Base-by-base conservation (phyloP, 2,329 filamentous ascomycete species). In the Phaeosphaeriaceae sp. region DNA sequence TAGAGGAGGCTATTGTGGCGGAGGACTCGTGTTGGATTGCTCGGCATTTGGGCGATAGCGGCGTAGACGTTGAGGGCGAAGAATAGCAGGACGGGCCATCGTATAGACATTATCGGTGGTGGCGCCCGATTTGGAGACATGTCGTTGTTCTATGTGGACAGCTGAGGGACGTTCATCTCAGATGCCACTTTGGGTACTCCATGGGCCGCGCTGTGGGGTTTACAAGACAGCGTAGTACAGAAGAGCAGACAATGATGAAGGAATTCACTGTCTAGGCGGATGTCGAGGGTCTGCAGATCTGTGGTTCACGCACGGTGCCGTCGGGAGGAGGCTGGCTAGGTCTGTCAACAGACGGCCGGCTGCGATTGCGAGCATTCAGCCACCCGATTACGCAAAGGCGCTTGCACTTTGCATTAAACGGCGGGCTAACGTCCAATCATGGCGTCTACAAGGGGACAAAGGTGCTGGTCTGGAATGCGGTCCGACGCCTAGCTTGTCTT, bases 21-120 rank as follows among this genome's bases (percentile, higher is more conserved):
- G 57, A 94, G 84, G 52, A 96, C 84, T 27, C 86, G 87, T 0
- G 92, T 92, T 2, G 92, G 90, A 54, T 89, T 88, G 80, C 96
- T 96, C 24, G 92, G 92, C 52, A 92, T 83, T 49, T 80, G 75
- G 42, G 80, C 78, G n/a, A 52, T 50, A 51, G 61, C 57, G 51
- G 57, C 42, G 56, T 58, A 51, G 36, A 57, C 17, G 36, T 60
- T 9, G 7, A 66, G 55, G 13, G 42, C 25, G 10, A 60, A 6
- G 7, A 53, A 56, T 17, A 62, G 41, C 10, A 63, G 20, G 2
- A 46, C 13, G 33, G 45, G 51, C 59, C 61, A 61, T 15, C 13
- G 48, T 31, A 33, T 44, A 33, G 27, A 19, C 24, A 47, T 25
- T 25, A 36, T 36, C 11, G 31, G 31, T 20, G 52, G 46, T 51